Evolutionary conservation across 768 basidiomycete genomes (phyloP).

Genomic region (Suillus weaverae): DNA sequence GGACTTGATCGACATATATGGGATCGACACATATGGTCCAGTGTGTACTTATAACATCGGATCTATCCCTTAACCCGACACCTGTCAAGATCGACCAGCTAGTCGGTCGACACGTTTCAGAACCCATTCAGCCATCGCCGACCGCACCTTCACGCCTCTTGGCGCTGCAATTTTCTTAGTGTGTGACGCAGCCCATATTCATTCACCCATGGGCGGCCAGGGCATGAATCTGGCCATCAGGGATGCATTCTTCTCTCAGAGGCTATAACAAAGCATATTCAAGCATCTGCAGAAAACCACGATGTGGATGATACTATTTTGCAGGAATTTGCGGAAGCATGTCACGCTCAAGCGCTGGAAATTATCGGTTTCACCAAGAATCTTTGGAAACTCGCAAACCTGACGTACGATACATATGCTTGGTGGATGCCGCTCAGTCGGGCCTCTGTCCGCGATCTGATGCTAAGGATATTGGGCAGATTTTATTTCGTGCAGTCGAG

Average conservation of each 20-base stretch:
- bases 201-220: constrained; percentile 54
- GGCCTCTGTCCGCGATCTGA: constrained; percentile 26
- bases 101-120: constrained; percentile 43
- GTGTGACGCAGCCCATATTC: constrained; percentile 51
- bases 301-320: constrained; percentile 31
- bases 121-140: constrained; percentile 42
- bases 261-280: constrained; percentile 37
- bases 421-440: constrained; percentile 29
- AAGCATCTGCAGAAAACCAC: constrained; percentile 11
- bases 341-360: constrained; percentile 40
- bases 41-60: not conserved
- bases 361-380: constrained; percentile 43
- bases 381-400: constrained; percentile 25
- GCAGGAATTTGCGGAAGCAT: constrained; percentile 33
- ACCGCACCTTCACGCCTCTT: constrained; percentile 33
- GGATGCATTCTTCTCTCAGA: constrained; percentile 52
- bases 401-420: constrained; percentile 18
- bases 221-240: constrained; percentile 61
- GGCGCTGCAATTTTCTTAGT: constrained; percentile 21
- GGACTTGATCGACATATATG: not conserved
- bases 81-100: constrained; percentile 36
- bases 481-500: constrained; percentile 17
- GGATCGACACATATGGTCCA: not conserved
- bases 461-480: constrained; percentile 20
- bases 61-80: constrained; percentile 6